Evolutionary conservation across 176 grass and related monocot species (phyloP).

Genomic region (Musa beccarii): DNA sequence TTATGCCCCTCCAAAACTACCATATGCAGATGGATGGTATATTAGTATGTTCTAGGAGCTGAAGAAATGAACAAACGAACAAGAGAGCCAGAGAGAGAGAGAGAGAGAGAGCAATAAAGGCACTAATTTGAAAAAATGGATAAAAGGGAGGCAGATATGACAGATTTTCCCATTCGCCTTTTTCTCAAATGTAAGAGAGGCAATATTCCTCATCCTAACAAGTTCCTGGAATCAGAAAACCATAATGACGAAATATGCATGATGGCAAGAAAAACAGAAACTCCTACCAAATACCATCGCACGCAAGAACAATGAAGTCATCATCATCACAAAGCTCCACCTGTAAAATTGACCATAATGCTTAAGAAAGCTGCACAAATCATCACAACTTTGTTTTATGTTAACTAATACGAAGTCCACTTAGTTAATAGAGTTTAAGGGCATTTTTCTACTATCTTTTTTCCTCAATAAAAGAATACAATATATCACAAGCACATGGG

Average conservation of each 20-base stretch:
- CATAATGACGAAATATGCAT: neutral
- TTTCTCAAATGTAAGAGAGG: no score
- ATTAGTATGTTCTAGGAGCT: no score
- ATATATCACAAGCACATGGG: neutral
- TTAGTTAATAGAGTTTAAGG: neutral
- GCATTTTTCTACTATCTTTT: neutral
- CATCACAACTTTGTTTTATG: neutral
- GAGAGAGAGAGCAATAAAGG: no score
- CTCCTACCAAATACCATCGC: constrained; percentile 86
- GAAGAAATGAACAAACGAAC: no score
- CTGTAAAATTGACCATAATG: constrained; percentile 22
- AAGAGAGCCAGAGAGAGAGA: no score
- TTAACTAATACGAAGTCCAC: neutral
- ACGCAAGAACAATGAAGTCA: constrained; percentile 84
- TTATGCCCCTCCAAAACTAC: no score
- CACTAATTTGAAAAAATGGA: no score
- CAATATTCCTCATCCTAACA: no score
- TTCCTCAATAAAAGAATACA: neutral
- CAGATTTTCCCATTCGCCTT: no score
- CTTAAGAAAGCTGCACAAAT: neutral
- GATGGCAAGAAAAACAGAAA: neutral
- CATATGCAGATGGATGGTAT: no score
- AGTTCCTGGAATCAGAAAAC: neutral
- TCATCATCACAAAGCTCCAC: constrained; percentile 85
- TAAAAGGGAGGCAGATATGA: no score